Evolutionary conservation across 345 rosid species (phyloP).

Genomic region (Erodium maritimum): DNA sequence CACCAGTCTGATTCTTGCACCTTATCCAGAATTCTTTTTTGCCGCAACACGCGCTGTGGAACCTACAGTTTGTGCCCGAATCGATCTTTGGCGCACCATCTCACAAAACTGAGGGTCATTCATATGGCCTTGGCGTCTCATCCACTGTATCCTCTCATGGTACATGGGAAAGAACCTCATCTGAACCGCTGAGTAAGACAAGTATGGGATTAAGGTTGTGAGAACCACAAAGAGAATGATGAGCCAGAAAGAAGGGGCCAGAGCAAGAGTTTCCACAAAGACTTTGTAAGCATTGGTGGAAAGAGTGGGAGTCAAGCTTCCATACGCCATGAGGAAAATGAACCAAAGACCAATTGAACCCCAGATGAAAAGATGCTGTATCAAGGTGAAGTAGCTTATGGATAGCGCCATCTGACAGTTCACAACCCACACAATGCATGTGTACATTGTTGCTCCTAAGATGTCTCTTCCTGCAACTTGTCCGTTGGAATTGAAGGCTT

Average conservation of each 20-base stretch:
- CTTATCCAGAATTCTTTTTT: neutral
- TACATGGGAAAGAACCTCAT: constrained; percentile 84
- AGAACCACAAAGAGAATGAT: constrained; percentile 33
- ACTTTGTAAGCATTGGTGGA: constrained; percentile 46
- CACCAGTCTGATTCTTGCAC: neutral
- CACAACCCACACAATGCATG: constrained; percentile 74
- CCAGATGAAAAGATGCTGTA: constrained; percentile 63
- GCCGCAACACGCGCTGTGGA: constrained; percentile 45
- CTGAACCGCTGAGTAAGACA: constrained; percentile 44
- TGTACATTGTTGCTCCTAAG: constrained; percentile 61
- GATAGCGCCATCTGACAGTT: constrained; percentile 69
- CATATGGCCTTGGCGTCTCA: constrained; percentile 34
- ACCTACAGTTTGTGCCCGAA: constrained; percentile 50
- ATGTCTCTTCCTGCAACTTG: constrained; percentile 55
- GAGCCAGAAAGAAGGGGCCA: constrained; percentile 66
- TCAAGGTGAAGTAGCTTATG: constrained; percentile 54
- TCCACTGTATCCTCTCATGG: constrained; percentile 73
- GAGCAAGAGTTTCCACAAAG: constrained; percentile 68
- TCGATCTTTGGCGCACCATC: constrained; percentile 49
- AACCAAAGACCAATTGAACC: constrained; percentile 65
- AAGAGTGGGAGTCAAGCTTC: constrained; percentile 28
- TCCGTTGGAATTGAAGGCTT: constrained; percentile 57
- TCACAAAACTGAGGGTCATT: constrained; percentile 44
- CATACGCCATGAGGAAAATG: constrained; percentile 51
- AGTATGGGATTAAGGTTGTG: constrained; percentile 45